Percentiles rank a stretch among this genome's conserved stretches.
Conservation (phyloP, 2,329 filamentous ascomycete species). For the Stylonectria norvegica region DNA sequence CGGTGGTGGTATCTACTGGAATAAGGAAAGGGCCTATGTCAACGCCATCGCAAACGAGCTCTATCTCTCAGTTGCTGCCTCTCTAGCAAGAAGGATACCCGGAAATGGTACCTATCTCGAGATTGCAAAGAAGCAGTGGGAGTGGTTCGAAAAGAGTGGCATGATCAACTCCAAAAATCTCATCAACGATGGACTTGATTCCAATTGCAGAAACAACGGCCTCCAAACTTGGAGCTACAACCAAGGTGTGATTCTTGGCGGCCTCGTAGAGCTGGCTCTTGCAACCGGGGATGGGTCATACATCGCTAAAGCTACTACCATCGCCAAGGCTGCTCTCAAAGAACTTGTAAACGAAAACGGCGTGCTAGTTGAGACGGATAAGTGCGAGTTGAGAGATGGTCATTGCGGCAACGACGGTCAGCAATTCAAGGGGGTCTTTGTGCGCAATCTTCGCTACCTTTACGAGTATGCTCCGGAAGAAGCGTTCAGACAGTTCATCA, state of each 20-base stretch:
- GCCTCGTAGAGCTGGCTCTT: slow-evolving; percentile 48
- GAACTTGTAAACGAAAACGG: slow-evolving; percentile 42
- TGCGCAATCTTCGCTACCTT: slow-evolving; percentile 60
- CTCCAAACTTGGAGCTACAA: slow-evolving; percentile 54
- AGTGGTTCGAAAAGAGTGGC: slow-evolving; percentile 50
- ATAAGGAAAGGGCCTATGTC: slow-evolving; percentile 49
- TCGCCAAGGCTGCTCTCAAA: slow-evolving; percentile 52
- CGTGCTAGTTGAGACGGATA: slow-evolving; percentile 41
- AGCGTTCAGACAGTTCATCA: slow-evolving; percentile 52
- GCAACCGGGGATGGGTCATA: slow-evolving; percentile 43
- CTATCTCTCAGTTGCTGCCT: slow-evolving; percentile 51
- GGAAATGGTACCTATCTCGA: slow-evolving; percentile 40
- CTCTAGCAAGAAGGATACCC: slow-evolving; percentile 48
- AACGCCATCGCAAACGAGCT: slow-evolving; percentile 58
- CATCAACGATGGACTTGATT: slow-evolving; percentile 52
- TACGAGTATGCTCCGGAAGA: slow-evolving; percentile 48
- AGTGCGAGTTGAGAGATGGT: slow-evolving; percentile 32
- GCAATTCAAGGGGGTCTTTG: slow-evolving; percentile 72
- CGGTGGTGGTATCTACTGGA: slow-evolving; percentile 56
- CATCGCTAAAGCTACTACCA: slow-evolving; percentile 40
- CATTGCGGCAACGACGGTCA: slow-evolving; percentile 48
- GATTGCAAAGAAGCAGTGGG: slow-evolving; percentile 50
- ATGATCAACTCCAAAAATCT: slow-evolving; percentile 50
- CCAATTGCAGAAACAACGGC: slow-evolving; percentile 49
- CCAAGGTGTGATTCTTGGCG: slow-evolving; percentile 56